phyloP scores from a whole-genome alignment of 345 rosid species.

The Excoecaria agallocha region DNA sequence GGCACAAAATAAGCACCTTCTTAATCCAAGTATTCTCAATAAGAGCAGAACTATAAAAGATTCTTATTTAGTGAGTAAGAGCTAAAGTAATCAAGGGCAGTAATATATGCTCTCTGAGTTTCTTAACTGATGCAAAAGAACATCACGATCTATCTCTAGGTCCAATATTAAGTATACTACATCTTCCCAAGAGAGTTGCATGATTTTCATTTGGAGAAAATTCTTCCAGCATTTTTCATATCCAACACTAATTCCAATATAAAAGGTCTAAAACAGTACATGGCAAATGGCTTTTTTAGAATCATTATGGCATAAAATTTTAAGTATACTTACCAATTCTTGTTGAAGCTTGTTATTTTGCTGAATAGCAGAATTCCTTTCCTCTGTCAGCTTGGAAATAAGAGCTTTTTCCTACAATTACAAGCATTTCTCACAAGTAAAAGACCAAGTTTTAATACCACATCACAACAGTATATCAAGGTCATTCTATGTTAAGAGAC shows the following conservation, averaged over 20 bases:
- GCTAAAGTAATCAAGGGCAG: neutral
- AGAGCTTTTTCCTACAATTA: constrained; percentile 48
- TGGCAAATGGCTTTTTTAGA: neutral
- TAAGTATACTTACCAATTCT: constrained; percentile 51
- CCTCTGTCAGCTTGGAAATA: constrained; percentile 53
- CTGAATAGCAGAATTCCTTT: constrained; percentile 52
- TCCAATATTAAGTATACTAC: neutral
- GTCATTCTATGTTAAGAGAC: neutral
- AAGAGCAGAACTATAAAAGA: neutral
- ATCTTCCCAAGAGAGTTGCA: neutral
- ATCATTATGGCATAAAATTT: neutral
- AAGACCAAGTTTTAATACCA: neutral
- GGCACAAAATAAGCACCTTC: neutral
- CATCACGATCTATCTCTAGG: neutral
- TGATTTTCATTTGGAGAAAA: neutral
- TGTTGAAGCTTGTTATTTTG: constrained; percentile 52
- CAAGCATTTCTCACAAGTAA: constrained; percentile 8
- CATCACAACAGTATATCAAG: constrained; percentile 6
- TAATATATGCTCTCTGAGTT: neutral
- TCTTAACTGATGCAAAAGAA: neutral
- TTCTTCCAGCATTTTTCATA: neutral
- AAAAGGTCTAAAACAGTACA: neutral
- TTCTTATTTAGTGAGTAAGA: neutral
- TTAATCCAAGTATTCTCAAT: neutral
- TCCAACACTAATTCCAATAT: neutral